phyloP scores from a whole-genome alignment of 1,139 yeast species.

The Yamadazyma triangularis region DNA sequence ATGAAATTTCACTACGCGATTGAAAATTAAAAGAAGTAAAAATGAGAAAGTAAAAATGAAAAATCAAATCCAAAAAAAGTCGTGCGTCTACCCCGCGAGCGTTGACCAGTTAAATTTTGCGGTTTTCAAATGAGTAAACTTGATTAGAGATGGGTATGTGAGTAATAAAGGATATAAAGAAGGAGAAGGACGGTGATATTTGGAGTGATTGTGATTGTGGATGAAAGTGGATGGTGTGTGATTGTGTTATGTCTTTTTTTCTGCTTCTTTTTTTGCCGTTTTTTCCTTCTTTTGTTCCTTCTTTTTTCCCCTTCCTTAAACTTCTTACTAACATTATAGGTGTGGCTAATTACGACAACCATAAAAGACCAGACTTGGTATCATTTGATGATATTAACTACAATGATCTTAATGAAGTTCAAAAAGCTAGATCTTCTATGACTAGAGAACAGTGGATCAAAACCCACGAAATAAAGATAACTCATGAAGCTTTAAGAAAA shows the following conservation, averaged over 20 bases:
- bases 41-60: no score
- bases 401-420: slow-evolving; percentile 57
- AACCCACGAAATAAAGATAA: slow-evolving; percentile 60
- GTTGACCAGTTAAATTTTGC: not conserved
- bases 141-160: not conserved
- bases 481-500: slow-evolving; percentile 71
- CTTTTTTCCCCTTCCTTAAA: no score
- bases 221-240: no score
- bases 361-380: slow-evolving; percentile 67
- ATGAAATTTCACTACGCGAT: no score
- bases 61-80: no score
- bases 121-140: not conserved
- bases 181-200: no score
- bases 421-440: slow-evolving; percentile 72
- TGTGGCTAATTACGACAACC: slow-evolving; percentile 35
- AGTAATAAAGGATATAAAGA: not conserved
- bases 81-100: no score
- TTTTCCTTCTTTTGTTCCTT: no score
- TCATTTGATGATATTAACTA: slow-evolving; percentile 84
- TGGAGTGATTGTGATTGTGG: no score
- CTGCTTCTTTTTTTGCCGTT: no score
- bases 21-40: no score
- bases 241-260: no score
- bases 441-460: slow-evolving; percentile 79
- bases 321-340: not conserved